Conservation (phyloP, 768 basidiomycete species). For the Russula griseocarnosa region DNA sequence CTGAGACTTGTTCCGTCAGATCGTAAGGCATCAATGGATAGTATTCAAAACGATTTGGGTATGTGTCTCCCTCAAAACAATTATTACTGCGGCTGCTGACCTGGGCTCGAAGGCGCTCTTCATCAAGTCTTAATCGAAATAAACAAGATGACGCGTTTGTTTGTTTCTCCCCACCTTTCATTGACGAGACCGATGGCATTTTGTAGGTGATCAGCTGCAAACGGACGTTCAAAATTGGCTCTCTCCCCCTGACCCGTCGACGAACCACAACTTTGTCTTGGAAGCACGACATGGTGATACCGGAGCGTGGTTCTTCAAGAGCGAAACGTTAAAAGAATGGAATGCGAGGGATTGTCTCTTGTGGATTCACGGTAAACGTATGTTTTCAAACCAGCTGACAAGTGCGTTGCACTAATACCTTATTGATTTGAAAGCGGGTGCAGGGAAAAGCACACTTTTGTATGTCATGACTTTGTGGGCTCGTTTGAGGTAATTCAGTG, state of each 20-base stretch:
- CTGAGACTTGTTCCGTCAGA: not conserved
- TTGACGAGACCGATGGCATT: not conserved
- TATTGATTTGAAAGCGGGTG: not conserved
- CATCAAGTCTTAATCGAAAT: too few species aligned
- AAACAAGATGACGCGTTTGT: not conserved
- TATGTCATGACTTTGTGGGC: not conserved
- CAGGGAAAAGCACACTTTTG: slow-evolving; percentile 15
- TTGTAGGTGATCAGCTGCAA: slow-evolving; percentile 2
- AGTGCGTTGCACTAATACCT: not conserved
- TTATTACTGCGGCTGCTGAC: not conserved
- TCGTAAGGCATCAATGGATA: not conserved
- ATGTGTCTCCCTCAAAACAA: not conserved
- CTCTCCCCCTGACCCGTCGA: slow-evolving; percentile 1
- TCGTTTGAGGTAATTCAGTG: not conserved
- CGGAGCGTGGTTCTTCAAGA: not conserved
- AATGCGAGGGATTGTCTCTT: not conserved
- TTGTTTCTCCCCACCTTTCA: too few species aligned
- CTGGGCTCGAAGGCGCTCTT: not conserved
- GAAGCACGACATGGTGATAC: not conserved
- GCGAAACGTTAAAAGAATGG: not conserved
- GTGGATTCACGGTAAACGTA: slow-evolving; percentile 20
- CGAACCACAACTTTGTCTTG: not conserved
- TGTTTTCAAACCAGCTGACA: fast-evolving
- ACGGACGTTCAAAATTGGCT: not conserved
- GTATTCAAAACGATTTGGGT: not conserved